phyloP scores from a whole-genome alignment of 139 green algal species.

The Edaphochlamys debaryana region DNA sequence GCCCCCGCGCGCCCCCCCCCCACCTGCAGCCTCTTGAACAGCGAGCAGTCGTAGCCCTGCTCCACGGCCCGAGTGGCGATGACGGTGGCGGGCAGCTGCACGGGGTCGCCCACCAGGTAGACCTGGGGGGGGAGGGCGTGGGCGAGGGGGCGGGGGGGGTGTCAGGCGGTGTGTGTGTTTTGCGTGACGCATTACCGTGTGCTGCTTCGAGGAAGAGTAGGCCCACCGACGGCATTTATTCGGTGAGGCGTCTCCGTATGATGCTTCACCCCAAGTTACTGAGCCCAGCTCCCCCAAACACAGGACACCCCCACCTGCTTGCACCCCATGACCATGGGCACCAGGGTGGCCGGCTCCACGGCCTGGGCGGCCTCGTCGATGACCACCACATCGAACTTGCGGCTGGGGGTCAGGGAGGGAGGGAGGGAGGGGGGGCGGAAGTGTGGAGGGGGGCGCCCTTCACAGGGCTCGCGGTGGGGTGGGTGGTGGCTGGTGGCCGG shows the following conservation, averaged over 20 bases:
- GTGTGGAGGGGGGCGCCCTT: no score
- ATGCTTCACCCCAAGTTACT: no score
- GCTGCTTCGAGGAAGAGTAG: no score
- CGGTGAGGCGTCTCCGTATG: no score
- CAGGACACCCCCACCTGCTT: conserved; percentile 61
- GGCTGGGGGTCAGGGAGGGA: conserved; percentile 11
- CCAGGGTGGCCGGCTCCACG: conserved; percentile 79
- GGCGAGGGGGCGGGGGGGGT: not conserved
- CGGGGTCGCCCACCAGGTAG: conserved; percentile 82
- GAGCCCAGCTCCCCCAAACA: no score
- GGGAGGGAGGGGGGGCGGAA: not conserved
- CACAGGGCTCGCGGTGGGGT: not conserved
- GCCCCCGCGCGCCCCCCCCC: no score
- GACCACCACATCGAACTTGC: conserved; percentile 78
- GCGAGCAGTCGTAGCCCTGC: conserved; percentile 66
- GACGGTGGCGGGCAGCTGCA: conserved; percentile 86
- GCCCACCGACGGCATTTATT: no score
- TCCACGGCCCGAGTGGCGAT: conserved; percentile 68
- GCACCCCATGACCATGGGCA: conserved; percentile 74
- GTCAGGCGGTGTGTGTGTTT: no score
- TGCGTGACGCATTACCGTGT: no score
- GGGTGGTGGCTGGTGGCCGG: not conserved
- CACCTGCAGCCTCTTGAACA: conserved; percentile 84
- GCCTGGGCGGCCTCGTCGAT: conserved; percentile 86
- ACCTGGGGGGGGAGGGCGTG: conserved; percentile 42